Percentiles rank a stretch among this genome's conserved stretches.
Evolutionary conservation across 129 eudicot genomes (phyloP).

Genomic region (Saussurea involucrata): DNA sequence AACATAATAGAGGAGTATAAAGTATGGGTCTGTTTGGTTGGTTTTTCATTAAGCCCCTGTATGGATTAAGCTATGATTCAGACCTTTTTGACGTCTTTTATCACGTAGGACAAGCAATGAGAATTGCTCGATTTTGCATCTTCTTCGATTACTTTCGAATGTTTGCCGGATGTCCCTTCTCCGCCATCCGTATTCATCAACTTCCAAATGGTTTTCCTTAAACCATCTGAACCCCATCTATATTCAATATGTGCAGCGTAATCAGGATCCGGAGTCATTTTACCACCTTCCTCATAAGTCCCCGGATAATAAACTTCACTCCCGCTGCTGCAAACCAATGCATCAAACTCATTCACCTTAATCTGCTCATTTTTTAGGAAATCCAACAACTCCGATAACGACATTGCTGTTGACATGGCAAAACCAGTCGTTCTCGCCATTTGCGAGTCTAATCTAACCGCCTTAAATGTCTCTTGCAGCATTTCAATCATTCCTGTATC

Average conservation of each 20-base stretch:
- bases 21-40: background rate
- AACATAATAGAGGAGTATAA: background rate
- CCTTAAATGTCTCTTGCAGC: constrained; percentile 53
- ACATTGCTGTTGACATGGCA: constrained; percentile 84
- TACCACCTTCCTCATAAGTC: constrained; percentile 57
- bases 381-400: constrained; percentile 46
- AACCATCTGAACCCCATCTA: constrained; percentile 89
- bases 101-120: constrained; percentile 72
- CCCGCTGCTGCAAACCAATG: constrained; percentile 83
- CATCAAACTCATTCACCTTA: constrained; percentile 75
- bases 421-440: constrained; percentile 50
- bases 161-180: constrained; percentile 21
- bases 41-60: background rate
- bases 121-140: constrained; percentile 67
- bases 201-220: constrained; percentile 73
- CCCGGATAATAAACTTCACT: constrained; percentile 86
- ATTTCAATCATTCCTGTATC: constrained; percentile 54
- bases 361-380: constrained; percentile 53
- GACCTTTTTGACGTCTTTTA: constrained; percentile 71
- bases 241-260: constrained; percentile 76
- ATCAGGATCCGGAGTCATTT: constrained; percentile 60
- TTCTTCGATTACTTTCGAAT: constrained; percentile 46
- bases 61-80: background rate
- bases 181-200: constrained; percentile 55
- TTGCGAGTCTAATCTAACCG: constrained; percentile 49